A percentile compares a stretch with the other conserved stretches of the same genome.
Conservation (phyloP, 2,329 filamentous ascomycete species). For the Phialocephala subalpina region DNA sequence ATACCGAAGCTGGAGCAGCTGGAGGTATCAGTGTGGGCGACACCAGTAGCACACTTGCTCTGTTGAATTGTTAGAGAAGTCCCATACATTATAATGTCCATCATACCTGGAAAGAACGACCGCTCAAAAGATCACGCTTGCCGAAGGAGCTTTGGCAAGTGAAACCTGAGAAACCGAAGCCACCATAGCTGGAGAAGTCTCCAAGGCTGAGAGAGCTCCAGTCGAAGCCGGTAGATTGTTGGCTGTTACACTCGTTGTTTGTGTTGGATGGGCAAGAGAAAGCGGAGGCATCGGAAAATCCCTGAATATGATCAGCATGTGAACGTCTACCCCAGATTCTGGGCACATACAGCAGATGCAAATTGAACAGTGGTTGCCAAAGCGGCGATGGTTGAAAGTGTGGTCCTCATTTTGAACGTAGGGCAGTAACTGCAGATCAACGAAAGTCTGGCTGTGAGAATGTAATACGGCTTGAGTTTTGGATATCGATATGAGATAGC, state of each 20-base stretch:
- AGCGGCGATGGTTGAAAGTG: conserved; percentile 49
- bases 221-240: conserved; percentile 75
- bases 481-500: conserved; percentile 33
- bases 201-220: conserved; percentile 72
- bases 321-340: conserved; percentile 12
- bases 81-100: not conserved
- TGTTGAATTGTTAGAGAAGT: conserved; percentile 10
- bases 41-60: conserved; percentile 68
- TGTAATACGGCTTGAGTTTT: conserved; percentile 13
- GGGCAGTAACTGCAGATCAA: conserved; percentile 24
- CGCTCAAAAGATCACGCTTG: conserved; percentile 62
- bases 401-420: conserved; percentile 30
- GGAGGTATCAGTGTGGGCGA: conserved; percentile 51
- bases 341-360: conserved; percentile 49
- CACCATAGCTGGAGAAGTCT: conserved; percentile 70
- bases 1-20: conserved; percentile 66
- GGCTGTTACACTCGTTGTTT: conserved; percentile 78
- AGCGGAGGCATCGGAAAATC: conserved; percentile 58
- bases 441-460: conserved; percentile 30
- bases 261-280: conserved; percentile 76
- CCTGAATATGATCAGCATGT: conserved; percentile 32
- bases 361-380: conserved; percentile 55
- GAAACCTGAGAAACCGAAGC: conserved; percentile 79
- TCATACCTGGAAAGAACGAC: conserved; percentile 46
- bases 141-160: conserved; percentile 67